Evolutionary conservation across 345 rosid species (phyloP), one percentile per base, ranked within the genome.

Genomic region (Zanthoxylum bungeanum): DNA sequence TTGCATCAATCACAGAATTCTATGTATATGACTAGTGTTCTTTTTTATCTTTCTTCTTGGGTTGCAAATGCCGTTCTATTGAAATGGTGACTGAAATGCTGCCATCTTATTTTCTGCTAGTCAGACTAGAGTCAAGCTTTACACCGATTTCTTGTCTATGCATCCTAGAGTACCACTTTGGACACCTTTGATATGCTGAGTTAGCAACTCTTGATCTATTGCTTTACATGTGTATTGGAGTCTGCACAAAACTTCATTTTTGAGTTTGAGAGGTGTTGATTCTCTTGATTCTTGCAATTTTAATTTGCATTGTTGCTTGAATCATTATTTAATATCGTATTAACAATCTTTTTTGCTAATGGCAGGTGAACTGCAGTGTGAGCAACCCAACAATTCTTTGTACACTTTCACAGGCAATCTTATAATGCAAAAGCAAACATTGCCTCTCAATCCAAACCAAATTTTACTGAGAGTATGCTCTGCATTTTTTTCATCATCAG

Each of bases 361-460:
- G 85, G 79, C 86, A 96, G 99, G 97, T 81, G 97, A 93, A 89
- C 85, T 96, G 80, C 98, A 96, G 83, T 96, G 98, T 75, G 99
- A 96, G 86, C 96, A 96, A 68, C 99, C 99, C 2, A 96, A 96
- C 78, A 96, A 93, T 81, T 96, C 99, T 21, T 79, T 96, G 79
- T 96, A 96, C 86, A 96, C 98, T 60, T 96, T 91, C 85, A 91
- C 97, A 16, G 99, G 99, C 73, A 96, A 96, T 85, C 97, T 96
- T 75, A 69, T 96, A 28, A 76, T 89, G 67, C 89, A 90, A 77
- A 88, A 96, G 73, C 98, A 96, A 83, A 90, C 93, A 5, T 76
- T 93, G 67, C 93, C 99, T 68, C 91, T 96, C 83, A 80, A 89
- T 78, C 99, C 99, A 39, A 92, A 91, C 83, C 99, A 96, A 78